A percentile compares a stretch with the other conserved stretches of the same genome.
Evolutionary conservation across 1,139 yeast genomes (phyloP).

Genomic region (Zygosaccharomyces pseudobailii): DNA sequence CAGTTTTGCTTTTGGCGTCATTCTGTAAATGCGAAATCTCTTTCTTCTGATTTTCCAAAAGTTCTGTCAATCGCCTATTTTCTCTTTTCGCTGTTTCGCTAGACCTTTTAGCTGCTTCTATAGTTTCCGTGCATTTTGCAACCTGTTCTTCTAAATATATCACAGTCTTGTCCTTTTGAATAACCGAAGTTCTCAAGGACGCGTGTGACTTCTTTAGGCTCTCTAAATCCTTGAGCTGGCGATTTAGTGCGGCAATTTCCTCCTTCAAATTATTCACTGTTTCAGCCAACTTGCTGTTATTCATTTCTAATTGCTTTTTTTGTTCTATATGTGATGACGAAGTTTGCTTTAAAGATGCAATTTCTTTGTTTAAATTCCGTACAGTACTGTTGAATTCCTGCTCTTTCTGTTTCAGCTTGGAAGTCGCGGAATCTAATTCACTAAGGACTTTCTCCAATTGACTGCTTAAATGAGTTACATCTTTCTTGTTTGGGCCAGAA

Average conservation of each 20-base stretch:
- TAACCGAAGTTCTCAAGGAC: constrained; percentile 22
- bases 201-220: constrained; percentile 31
- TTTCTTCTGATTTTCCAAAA: constrained; percentile 33
- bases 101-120: constrained; percentile 26
- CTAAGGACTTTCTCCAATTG: constrained; percentile 32
- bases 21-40: constrained; percentile 40
- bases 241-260: constrained; percentile 36
- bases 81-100: constrained; percentile 24
- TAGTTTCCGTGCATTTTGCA: constrained; percentile 33
- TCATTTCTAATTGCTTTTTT: constrained; percentile 24
- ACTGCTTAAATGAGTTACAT: constrained; percentile 15
- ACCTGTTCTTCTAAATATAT: constrained; percentile 43
- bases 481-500: constrained; percentile 11
- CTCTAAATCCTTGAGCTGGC: constrained; percentile 35
- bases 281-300: constrained; percentile 30
- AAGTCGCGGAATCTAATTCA: constrained; percentile 13
- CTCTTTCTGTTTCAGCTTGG: constrained; percentile 8
- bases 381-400: constrained; percentile 12
- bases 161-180: constrained; percentile 48
- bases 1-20: constrained; percentile 41
- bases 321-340: constrained; percentile 9
- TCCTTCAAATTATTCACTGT: constrained; percentile 39
- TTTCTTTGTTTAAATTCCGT: constrained; percentile 11
- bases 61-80: constrained; percentile 25
- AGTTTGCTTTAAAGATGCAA: constrained; percentile 3